Conservation (phyloP, 2,329 filamentous ascomycete genomes). For the Fusarium sp. region DNA sequence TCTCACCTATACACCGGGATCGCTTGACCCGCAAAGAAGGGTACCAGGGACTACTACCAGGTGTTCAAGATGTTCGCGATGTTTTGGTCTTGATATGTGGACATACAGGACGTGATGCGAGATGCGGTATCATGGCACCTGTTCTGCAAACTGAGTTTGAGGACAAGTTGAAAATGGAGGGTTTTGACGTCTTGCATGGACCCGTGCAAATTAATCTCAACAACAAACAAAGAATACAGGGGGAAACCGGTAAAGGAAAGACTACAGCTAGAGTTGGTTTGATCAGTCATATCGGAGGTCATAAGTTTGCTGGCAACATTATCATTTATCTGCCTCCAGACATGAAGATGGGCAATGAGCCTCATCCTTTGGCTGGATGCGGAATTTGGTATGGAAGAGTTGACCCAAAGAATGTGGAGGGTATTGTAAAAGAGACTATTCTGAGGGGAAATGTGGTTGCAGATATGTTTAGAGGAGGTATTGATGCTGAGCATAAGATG, state of each 20-base stretch:
- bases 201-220: constrained; percentile 51
- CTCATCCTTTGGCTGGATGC: constrained; percentile 71
- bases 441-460: constrained; percentile 72
- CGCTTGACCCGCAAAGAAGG: constrained; percentile 60
- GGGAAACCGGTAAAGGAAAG: constrained; percentile 12
- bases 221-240: constrained; percentile 33
- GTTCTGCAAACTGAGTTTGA: constrained; percentile 77
- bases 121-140: constrained; percentile 85
- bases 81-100: constrained; percentile 88
- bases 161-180: constrained; percentile 60
- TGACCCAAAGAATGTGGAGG: constrained; percentile 78
- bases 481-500: constrained; percentile 65
- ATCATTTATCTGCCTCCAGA: constrained; percentile 79
- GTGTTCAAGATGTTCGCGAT: constrained; percentile 71
- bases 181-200: constrained; percentile 59
- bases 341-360: constrained; percentile 51
- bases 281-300: constrained; percentile 84
- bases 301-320: constrained; percentile 87
- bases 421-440: constrained; percentile 77
- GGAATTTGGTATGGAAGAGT: constrained; percentile 87
- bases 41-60: constrained; percentile 61
- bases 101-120: constrained; percentile 81
- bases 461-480: constrained; percentile 78
- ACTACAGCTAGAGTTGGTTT: constrained; percentile 69
- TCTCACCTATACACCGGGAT: constrained; percentile 68